phyloP scores from a whole-genome alignment of 202 grass and related monocot species.

The Setaria italica region DNA sequence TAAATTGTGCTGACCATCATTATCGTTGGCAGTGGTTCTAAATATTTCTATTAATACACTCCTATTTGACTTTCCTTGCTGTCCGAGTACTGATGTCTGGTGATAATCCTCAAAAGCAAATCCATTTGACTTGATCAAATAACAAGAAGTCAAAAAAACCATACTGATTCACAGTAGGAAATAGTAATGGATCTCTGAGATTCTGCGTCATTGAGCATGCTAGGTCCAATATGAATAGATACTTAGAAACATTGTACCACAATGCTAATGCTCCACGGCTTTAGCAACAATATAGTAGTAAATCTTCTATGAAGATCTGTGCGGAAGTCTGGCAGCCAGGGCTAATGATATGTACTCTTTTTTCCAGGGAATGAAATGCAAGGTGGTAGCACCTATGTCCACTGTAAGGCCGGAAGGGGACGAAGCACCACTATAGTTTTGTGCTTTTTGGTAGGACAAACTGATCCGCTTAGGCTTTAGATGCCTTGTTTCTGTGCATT shows the following conservation, averaged over 20 bases:
- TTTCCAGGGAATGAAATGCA: constrained; percentile 54
- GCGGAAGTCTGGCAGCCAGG: neutral
- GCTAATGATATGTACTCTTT: neutral
- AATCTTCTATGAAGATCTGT: neutral
- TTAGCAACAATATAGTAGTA: neutral
- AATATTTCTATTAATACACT: neutral
- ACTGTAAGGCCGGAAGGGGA: constrained; percentile 90
- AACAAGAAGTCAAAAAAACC: neutral
- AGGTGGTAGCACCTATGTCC: constrained; percentile 70
- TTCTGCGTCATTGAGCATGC: neutral
- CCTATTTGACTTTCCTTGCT: constrained; percentile 4
- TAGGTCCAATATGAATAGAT: neutral
- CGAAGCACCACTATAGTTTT: constrained; percentile 81
- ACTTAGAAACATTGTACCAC: neutral
- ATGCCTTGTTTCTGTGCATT: neutral
- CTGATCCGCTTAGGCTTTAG: neutral
- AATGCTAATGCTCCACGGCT: neutral
- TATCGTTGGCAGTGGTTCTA: neutral
- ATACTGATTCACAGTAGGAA: neutral
- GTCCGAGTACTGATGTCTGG: neutral
- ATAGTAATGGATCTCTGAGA: neutral
- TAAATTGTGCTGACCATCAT: neutral
- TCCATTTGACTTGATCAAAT: neutral
- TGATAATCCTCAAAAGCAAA: constrained; percentile 20
- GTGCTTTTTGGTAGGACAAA: constrained; percentile 71